A percentile compares a stretch with the other conserved stretches of the same genome.
phyloP scores from a whole-genome alignment of 768 basidiomycete genomes.

The Xerocomellus intermedius region DNA sequence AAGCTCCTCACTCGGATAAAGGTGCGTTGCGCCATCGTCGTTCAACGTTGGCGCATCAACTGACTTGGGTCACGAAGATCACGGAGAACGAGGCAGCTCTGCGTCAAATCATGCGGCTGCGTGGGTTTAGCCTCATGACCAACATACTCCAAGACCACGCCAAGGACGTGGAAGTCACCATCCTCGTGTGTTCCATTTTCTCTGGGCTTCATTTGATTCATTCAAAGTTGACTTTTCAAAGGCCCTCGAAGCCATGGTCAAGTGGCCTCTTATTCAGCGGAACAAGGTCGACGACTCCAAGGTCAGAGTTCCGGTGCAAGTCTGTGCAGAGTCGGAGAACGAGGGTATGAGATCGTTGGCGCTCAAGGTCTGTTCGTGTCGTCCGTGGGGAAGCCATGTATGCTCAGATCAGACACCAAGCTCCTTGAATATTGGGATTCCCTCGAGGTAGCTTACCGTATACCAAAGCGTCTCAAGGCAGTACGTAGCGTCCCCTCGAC shows the following conservation, averaged over 20 bases:
- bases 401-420: conserved; percentile 35
- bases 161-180: conserved; percentile 67
- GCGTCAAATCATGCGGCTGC: conserved; percentile 84
- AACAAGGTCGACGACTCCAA: conserved; percentile 91
- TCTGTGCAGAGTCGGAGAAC: conserved; percentile 53
- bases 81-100: conserved; percentile 79
- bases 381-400: not conserved
- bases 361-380: conserved; percentile 48
- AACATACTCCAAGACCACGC: conserved; percentile 78
- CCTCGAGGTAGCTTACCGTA: conserved; percentile 77
- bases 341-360: conserved; percentile 57
- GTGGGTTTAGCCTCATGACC: conserved; percentile 91
- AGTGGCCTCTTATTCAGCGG: conserved; percentile 80
- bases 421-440: conserved; percentile 78
- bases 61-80: conserved; percentile 49
- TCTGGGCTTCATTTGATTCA: not conserved
- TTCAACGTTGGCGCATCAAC: not conserved
- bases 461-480: conserved; percentile 67
- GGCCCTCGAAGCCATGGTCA: conserved; percentile 64
- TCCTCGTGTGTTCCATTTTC: conserved; percentile 48
- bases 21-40: conserved; percentile 38
- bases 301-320: conserved; percentile 62
- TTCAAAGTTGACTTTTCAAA: conserved; percentile 21
- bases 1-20: conserved; percentile 85
- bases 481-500: conserved; percentile 24